Evolutionary conservation across 2,329 filamentous ascomycete species (phyloP).

Genomic region (Penicillium sp.): DNA sequence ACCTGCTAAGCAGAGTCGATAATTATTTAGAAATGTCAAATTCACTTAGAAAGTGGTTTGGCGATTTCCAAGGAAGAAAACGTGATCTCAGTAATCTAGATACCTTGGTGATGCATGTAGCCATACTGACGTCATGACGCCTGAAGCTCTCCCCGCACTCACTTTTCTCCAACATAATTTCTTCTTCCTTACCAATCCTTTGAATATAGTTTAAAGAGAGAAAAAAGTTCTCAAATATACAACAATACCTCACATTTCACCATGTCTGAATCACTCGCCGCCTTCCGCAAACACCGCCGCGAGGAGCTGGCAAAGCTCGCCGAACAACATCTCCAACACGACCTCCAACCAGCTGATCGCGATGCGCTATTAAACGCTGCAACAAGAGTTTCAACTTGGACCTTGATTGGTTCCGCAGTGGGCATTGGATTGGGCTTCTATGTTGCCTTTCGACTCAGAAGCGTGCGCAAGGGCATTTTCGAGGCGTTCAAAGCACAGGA

Average conservation of each 20-base stretch:
- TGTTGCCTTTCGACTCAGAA: constrained; percentile 55
- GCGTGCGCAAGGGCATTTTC: constrained; percentile 57
- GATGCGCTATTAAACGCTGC: constrained; percentile 55
- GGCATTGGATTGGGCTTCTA: constrained; percentile 59
- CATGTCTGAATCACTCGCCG: constrained; percentile 43
- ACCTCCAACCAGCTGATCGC: constrained; percentile 57
- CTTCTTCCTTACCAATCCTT: neutral
- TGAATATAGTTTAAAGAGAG: neutral
- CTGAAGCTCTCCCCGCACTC: constrained; percentile 1
- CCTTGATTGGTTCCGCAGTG: constrained; percentile 56
- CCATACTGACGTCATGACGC: constrained; percentile 6
- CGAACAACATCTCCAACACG: constrained; percentile 56
- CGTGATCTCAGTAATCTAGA: no score
- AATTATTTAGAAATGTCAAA: neutral
- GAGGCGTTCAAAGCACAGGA: constrained; percentile 58
- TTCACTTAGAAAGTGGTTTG: neutral
- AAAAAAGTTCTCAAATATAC: neutral
- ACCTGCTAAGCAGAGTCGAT: neutral
- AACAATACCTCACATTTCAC: neutral
- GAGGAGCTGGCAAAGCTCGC: constrained; percentile 54
- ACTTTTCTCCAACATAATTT: constrained; percentile 14
- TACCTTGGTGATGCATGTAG: neutral
- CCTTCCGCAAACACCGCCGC: constrained; percentile 44
- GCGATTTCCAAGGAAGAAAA: neutral
- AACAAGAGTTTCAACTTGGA: constrained; percentile 51